Evolutionary conservation across 2,329 filamentous ascomycete species (phyloP).

Genomic region (Beauveria brongniartii): DNA sequence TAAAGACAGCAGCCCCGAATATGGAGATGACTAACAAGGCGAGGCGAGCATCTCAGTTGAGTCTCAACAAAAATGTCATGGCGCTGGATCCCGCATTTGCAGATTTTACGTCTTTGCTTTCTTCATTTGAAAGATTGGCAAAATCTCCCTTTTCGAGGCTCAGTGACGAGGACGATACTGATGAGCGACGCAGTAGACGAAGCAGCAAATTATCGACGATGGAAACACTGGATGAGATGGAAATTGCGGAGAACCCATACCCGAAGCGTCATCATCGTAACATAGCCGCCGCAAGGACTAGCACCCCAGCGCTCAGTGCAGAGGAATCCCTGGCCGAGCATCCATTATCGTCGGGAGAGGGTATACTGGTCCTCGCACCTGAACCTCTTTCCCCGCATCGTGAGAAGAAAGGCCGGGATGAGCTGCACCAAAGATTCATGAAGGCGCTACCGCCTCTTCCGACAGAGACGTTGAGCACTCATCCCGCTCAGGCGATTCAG

Average conservation of each 20-base stretch:
- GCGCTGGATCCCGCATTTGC: slow-evolving; percentile 18
- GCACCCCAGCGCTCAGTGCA: background rate
- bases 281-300: background rate
- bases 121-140: slow-evolving; percentile 21
- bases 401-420: slow-evolving; percentile 36
- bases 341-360: slow-evolving; percentile 8
- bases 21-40: background rate
- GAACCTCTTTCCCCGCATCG: slow-evolving; percentile 39
- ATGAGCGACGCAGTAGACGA: slow-evolving; percentile 7
- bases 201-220: slow-evolving; percentile 3
- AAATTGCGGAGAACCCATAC: background rate
- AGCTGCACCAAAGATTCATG: slow-evolving; percentile 41
- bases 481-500: background rate
- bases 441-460: slow-evolving; percentile 43
- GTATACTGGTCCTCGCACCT: slow-evolving; percentile 34
- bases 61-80: slow-evolving; percentile 11
- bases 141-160: slow-evolving; percentile 17
- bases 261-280: slow-evolving; percentile 10
- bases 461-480: slow-evolving; percentile 14
- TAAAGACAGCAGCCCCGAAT: background rate
- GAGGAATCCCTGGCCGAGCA: slow-evolving; percentile 1
- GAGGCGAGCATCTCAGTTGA: slow-evolving; percentile 11
- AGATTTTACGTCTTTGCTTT: slow-evolving; percentile 22
- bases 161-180: slow-evolving; percentile 13
- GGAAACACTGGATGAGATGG: slow-evolving; percentile 5